Percentiles rank a stretch among this genome's conserved stretches.
Evolutionary conservation across 192 early-diverging fungal species (phyloP).

Genomic region (Entomortierella chlamydospora): DNA sequence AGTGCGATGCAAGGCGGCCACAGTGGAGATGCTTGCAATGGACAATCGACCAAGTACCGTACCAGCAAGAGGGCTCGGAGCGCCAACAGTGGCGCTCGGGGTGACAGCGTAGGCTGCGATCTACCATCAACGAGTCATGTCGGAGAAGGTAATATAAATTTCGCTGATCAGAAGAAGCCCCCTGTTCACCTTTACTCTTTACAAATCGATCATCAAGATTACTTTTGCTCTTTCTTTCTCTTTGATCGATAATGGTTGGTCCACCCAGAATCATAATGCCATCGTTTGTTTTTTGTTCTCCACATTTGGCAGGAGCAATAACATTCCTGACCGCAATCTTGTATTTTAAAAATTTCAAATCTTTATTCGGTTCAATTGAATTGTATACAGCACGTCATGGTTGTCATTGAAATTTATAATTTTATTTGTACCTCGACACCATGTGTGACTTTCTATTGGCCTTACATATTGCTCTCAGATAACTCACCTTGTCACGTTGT

Average conservation of each 20-base stretch:
- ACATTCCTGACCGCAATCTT: neutral
- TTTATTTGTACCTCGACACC: neutral
- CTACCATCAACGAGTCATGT: neutral
- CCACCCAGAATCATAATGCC: neutral
- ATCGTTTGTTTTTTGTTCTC: conserved; percentile 12
- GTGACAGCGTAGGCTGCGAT: conserved; percentile 17
- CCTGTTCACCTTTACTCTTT: neutral
- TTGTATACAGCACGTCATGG: too few species aligned
- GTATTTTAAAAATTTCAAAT: neutral
- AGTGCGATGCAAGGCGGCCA: conserved; percentile 27
- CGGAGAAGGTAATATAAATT: conserved; percentile 30
- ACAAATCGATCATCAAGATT: neutral
- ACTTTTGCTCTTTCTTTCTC: neutral
- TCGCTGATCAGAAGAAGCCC: neutral
- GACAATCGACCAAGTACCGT: conserved; percentile 27
- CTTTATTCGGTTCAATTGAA: neutral
- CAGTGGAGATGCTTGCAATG: neutral
- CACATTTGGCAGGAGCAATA: conserved; percentile 13
- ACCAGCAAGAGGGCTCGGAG: conserved; percentile 8
- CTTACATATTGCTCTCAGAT: conserved; percentile 2
- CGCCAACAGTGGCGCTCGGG: neutral
- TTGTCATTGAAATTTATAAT: neutral
- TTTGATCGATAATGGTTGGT: neutral
- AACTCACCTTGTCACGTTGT: conserved; percentile 1
- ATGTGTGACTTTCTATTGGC: neutral